Evolutionary conservation across 148 eudicot genomes (phyloP).

Genomic region (Cornus kousa): DNA sequence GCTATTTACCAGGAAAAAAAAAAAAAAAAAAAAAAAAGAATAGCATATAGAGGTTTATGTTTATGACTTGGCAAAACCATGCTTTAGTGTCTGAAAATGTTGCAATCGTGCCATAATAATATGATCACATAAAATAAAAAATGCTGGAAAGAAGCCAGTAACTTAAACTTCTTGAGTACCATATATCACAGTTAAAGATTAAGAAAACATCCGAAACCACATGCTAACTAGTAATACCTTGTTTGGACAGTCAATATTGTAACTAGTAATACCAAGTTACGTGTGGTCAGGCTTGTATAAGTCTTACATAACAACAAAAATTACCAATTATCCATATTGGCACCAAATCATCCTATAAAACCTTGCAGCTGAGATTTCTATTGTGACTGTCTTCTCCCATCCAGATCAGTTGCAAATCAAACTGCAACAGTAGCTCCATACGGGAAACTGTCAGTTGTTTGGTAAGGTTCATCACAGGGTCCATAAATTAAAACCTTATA

Average conservation of each 20-base stretch:
- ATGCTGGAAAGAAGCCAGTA: too few species aligned
- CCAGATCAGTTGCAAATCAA: neutral
- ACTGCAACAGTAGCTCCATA: neutral
- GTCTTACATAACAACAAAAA: neutral
- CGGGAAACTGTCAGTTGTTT: too few species aligned
- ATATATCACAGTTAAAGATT: too few species aligned
- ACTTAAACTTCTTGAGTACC: too few species aligned
- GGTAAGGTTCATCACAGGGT: neutral
- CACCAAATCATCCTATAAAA: neutral
- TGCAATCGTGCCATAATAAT: too few species aligned
- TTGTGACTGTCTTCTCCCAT: neutral
- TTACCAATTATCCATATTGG: neutral
- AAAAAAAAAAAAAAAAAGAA: too few species aligned
- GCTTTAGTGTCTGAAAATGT: too few species aligned
- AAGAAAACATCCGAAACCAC: too few species aligned
- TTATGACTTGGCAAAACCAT: too few species aligned
- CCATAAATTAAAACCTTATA: neutral
- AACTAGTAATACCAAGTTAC: neutral
- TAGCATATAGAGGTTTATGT: too few species aligned
- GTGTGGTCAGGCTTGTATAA: neutral
- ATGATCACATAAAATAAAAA: too few species aligned
- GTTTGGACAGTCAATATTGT: neutral
- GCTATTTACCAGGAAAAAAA: too few species aligned
- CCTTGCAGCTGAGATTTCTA: neutral
- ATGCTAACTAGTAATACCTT: neutral